Percentiles rank a stretch among this genome's conserved stretches.
These are phyloP conservation scores for Botrytis fabae DNA, from an alignment of 2,329 filamentous ascomycete species.

Conservation along the genomic window DNA sequence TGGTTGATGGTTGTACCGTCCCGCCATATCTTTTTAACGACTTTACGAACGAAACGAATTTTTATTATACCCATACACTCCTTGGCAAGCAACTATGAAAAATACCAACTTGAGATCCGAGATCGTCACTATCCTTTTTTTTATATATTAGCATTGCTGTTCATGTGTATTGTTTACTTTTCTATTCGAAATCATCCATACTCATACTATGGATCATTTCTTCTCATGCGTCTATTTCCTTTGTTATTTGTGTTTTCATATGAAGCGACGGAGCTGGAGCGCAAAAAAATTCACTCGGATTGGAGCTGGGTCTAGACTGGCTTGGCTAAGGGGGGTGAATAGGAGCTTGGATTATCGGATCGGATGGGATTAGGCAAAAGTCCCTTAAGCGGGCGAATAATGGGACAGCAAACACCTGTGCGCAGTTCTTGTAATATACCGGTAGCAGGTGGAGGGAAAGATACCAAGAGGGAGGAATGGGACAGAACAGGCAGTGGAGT, in stretches of 20 bases:
- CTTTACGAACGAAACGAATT: constrained; percentile 24
- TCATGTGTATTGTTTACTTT: constrained; percentile 20
- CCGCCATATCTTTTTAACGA: constrained; percentile 22
- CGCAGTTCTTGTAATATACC: constrained; percentile 20
- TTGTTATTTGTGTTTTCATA: neutral
- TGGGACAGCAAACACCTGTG: constrained; percentile 12
- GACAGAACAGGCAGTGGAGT: neutral
- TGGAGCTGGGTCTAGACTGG: constrained; percentile 6
- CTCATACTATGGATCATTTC: constrained; percentile 9
- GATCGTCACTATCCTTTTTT: constrained; percentile 10
- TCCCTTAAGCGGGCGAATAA: constrained; percentile 8
- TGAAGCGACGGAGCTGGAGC: constrained; percentile 22
- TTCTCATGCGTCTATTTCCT: constrained; percentile 10
- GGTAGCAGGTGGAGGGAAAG: constrained; percentile 1
- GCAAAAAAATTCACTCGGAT: constrained; percentile 16
- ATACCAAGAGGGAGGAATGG: constrained; percentile 1
- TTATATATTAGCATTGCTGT: constrained; percentile 11
- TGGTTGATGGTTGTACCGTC: constrained; percentile 20
- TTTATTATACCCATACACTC: constrained; percentile 35
- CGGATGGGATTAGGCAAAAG: constrained; percentile 14
- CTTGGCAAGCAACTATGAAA: constrained; percentile 34
- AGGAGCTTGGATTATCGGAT: constrained; percentile 17
- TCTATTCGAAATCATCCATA: constrained; percentile 7
- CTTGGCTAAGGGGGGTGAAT: constrained; percentile 12
- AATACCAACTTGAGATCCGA: constrained; percentile 3